phyloP scores from a whole-genome alignment of 805 yeast genomes.

The Spathaspora sp. region DNA sequence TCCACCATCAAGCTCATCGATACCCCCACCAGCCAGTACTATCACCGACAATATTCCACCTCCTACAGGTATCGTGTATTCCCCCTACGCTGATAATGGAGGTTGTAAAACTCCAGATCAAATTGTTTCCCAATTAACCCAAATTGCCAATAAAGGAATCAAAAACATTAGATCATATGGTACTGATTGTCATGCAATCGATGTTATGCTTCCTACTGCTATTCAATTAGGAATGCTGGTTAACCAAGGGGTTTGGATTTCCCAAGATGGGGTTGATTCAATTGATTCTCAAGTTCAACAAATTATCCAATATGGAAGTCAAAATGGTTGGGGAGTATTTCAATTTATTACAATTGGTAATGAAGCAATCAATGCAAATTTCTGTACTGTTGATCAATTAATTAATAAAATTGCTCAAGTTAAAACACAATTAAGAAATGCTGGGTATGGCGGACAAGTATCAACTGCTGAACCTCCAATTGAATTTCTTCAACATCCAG shows the following conservation, averaged over 20 bases:
- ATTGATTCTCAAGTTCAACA: slow-evolving; percentile 57
- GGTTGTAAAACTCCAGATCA: slow-evolving; percentile 58
- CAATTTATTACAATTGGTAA: slow-evolving; percentile 81
- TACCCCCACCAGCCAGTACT: slow-evolving; percentile 10
- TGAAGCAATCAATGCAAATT: slow-evolving; percentile 74
- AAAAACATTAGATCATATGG: slow-evolving; percentile 74
- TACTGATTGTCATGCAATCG: slow-evolving; percentile 74
- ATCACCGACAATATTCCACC: slow-evolving; percentile 17
- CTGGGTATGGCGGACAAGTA: slow-evolving; percentile 74
- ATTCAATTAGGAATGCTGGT: slow-evolving; percentile 58
- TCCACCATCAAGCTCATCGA: slow-evolving; percentile 7
- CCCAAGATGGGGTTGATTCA: slow-evolving; percentile 60
- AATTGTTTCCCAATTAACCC: slow-evolving; percentile 55
- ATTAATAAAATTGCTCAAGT: slow-evolving; percentile 62
- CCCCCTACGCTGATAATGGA: slow-evolving; percentile 71
- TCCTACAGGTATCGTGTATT: slow-evolving; percentile 66
- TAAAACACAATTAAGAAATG: slow-evolving; percentile 50
- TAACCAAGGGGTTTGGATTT: slow-evolving; percentile 87
- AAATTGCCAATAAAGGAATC: slow-evolving; percentile 61
- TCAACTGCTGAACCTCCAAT: slow-evolving; percentile 93
- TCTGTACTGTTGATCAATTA: slow-evolving; percentile 58
- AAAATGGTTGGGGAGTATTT: slow-evolving; percentile 68
- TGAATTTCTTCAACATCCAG: slow-evolving; percentile 57
- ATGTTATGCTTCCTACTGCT: slow-evolving; percentile 63
- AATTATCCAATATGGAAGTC: slow-evolving; percentile 46